Base-by-base conservation (phyloP, 352 stramenopile species). In the Phytopythium cucurbitacearum region DNA sequence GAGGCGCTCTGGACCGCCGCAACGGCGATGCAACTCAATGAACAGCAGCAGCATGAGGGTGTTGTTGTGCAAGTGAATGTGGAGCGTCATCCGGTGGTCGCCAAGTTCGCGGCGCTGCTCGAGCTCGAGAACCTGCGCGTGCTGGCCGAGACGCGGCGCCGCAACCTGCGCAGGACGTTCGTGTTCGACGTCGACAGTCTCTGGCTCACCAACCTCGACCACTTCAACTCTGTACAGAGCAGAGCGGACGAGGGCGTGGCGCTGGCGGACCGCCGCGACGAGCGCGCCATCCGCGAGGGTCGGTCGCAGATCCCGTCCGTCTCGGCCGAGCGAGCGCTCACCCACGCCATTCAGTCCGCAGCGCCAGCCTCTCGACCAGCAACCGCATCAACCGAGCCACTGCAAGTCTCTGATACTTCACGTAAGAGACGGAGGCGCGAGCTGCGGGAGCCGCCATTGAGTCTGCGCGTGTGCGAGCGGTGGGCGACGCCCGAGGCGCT, bases 181-280 rank as follows among this genome's bases (percentile, higher is more conserved):
- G 67, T 96, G 21, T 83, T 91, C 15, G 84, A 96, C 56, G 89
- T 97, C 40, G 90, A 96, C 59, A 82, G 89, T 56, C 65, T 97
- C 34, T 97, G 89, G 89, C 78, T 97, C 48, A 93, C 87, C 8
- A 96, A 97, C 57, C 70, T 97, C 34, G 77, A 91, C 45, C 87
- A 96, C 57, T 91, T 96, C 53, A 87, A 91, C 47, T 65, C 51
- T 11, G 5, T 7, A 5, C 32, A 34, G 11, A 35, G 33, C 7
- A 16, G 3, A 48, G 34, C 12, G 38, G 59, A 7, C 11, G 48
- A 16, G 3, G 37, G 21, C 2, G 21, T 28, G 21, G 38, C 48
- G 2, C 63, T 93, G 8, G 61, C 60, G 5, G 76, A 65, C 37
- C 56, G 83, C 39, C 62, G 77, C 35, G 83, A 93, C 42, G 65